A percentile compares a stretch with the other conserved stretches of the same genome.
Evolutionary conservation across 2,329 filamentous ascomycete genomes (phyloP).

Genomic region (Botryotinia narcissicola): DNA sequence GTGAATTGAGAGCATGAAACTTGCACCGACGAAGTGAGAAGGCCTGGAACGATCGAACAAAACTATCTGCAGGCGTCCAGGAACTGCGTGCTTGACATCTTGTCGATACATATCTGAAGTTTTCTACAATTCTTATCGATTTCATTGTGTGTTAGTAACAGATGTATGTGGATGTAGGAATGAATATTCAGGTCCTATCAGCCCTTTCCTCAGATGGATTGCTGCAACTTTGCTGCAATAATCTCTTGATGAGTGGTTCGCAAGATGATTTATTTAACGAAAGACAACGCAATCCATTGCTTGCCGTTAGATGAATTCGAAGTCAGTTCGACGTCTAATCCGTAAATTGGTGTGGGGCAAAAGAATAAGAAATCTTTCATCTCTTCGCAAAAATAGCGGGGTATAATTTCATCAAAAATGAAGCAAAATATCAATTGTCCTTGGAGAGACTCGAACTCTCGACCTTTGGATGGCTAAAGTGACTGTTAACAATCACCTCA

Average conservation of each 20-base stretch:
- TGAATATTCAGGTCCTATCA: background rate
- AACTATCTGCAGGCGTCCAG: background rate
- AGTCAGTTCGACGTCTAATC: background rate
- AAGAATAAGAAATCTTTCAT: background rate
- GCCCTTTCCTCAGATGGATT: background rate
- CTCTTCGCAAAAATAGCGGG: background rate
- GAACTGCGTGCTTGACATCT: background rate
- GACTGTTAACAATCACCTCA: conserved; percentile 9
- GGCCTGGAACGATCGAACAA: background rate
- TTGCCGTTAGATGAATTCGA: background rate
- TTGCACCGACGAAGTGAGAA: background rate
- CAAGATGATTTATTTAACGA: background rate
- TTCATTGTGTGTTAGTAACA: background rate
- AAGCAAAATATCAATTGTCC: conserved; percentile 34
- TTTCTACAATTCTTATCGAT: background rate
- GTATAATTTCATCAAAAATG: background rate
- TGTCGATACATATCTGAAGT: background rate
- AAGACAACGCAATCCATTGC: background rate
- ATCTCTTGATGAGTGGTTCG: background rate
- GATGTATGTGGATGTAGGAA: background rate
- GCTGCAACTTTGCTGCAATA: background rate
- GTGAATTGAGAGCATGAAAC: background rate
- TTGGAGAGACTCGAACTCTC: conserved; percentile 51
- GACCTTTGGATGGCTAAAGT: conserved; percentile 44
- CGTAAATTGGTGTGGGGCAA: background rate